These are phyloP conservation scores for Penicillium polonicum DNA, from an alignment of 2,329 filamentous ascomycete genomes.

Conservation along the genomic window DNA sequence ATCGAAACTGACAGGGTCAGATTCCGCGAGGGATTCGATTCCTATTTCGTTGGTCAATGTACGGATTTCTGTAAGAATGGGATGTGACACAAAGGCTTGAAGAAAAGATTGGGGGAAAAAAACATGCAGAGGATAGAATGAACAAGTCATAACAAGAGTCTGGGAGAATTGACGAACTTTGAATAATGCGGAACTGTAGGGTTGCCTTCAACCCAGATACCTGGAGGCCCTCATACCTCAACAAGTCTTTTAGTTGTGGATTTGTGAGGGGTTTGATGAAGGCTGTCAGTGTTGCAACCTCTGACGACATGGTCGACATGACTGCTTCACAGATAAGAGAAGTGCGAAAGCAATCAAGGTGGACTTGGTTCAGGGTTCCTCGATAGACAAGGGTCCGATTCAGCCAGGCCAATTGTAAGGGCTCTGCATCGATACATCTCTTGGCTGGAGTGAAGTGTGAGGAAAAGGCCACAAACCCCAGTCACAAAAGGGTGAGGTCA, in stretches of 20 bases:
- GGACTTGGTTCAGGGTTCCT: constrained; percentile 8
- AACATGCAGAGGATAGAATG: constrained; percentile 5
- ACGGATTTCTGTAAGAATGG: neutral
- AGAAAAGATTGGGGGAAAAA: neutral
- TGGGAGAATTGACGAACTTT: constrained; percentile 59
- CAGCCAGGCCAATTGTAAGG: constrained; percentile 19
- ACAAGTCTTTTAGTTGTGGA: constrained; percentile 71
- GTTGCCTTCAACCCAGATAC: constrained; percentile 83
- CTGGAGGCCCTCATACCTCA: constrained; percentile 69
- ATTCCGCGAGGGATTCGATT: constrained; percentile 5
- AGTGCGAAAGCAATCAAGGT: constrained; percentile 18
- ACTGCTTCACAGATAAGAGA: constrained; percentile 14
- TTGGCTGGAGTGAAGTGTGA: constrained; percentile 7
- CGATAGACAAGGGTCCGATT: constrained; percentile 19
- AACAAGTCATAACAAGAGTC: neutral
- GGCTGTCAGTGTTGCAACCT: constrained; percentile 43
- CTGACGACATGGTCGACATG: constrained; percentile 44
- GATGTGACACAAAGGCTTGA: neutral
- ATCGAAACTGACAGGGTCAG: constrained; percentile 27
- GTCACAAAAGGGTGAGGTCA: neutral
- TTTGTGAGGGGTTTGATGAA: constrained; percentile 58
- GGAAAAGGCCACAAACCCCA: constrained; percentile 4
- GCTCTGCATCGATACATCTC: constrained; percentile 33
- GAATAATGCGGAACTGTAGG: constrained; percentile 73
- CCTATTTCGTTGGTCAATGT: constrained; percentile 18